These are phyloP conservation scores for Alternaria brassicicola DNA, from an alignment of 2,329 filamentous ascomycete species.

Conservation along the genomic window DNA sequence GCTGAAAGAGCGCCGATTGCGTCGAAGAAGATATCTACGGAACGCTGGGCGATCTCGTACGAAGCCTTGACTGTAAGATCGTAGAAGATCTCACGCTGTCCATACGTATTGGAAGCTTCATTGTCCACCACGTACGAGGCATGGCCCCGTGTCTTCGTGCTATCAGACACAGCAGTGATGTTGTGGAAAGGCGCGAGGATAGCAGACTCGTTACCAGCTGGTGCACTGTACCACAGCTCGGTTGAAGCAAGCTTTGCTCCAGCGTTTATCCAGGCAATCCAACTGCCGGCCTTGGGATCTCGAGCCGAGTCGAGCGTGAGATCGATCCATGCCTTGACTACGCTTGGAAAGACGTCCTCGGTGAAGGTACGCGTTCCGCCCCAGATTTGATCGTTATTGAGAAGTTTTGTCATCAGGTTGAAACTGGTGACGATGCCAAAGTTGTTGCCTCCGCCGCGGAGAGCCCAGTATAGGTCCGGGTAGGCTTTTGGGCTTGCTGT, in stretches of 20 bases:
- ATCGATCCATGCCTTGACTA: slow-evolving; percentile 22
- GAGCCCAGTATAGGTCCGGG: slow-evolving; percentile 37
- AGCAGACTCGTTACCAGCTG: slow-evolving; percentile 2
- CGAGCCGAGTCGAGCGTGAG: slow-evolving; percentile 2
- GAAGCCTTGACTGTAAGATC: slow-evolving; percentile 16
- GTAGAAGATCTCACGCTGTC: slow-evolving; percentile 18
- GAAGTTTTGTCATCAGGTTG: slow-evolving; percentile 20
- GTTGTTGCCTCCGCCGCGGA: slow-evolving; percentile 39
- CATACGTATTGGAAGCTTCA: slow-evolving; percentile 3
- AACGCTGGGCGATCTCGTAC: slow-evolving; percentile 14
- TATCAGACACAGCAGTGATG: not conserved
- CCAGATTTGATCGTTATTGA: slow-evolving; percentile 19
- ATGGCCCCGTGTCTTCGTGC: not conserved
- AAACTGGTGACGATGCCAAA: slow-evolving; percentile 31
- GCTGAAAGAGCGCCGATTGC: slow-evolving; percentile 2
- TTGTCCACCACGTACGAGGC: slow-evolving; percentile 5
- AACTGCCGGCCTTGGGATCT: slow-evolving; percentile 34
- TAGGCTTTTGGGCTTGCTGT: slow-evolving; percentile 11
- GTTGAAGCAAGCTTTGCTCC: slow-evolving; percentile 10
- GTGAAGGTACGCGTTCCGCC: slow-evolving; percentile 13
- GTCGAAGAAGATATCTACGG: slow-evolving; percentile 19
- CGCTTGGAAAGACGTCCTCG: slow-evolving; percentile 14
- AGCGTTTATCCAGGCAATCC: slow-evolving; percentile 33
- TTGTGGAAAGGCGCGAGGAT: slow-evolving; percentile 8
- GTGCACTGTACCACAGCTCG: slow-evolving; percentile 27